phyloP scores from a whole-genome alignment of 352 stramenopile species.

The Globisporangium abappressorium region DNA sequence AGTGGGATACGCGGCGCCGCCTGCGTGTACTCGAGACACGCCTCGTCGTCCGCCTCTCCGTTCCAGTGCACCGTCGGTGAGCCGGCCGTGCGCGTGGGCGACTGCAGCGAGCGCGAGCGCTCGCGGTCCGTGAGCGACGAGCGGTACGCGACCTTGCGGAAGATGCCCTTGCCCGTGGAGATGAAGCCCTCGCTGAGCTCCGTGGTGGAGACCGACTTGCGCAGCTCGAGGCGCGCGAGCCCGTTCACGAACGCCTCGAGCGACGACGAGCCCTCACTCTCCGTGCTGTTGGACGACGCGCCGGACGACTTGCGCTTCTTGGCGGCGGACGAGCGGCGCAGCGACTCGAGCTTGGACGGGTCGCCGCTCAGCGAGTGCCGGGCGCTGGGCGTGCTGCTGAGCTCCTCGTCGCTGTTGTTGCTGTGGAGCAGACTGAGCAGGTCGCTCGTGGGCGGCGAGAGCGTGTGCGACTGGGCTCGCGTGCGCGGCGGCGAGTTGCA shows the following conservation, averaged over 20 bases:
- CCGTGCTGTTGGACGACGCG: constrained; percentile 38
- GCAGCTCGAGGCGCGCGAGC: constrained; percentile 44
- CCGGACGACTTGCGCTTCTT: constrained; percentile 57
- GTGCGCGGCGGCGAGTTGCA: constrained; percentile 12
- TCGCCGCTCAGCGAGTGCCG: background rate
- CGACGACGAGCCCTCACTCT: constrained; percentile 42
- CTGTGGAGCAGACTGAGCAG: background rate
- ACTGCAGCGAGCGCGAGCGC: constrained; percentile 33
- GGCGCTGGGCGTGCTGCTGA: constrained; percentile 1
- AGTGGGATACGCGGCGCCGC: constrained; percentile 65
- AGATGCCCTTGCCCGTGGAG: constrained; percentile 85
- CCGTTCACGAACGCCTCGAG: constrained; percentile 37
- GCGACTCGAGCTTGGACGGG: constrained; percentile 14
- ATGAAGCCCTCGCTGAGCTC: constrained; percentile 81
- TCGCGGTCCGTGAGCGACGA: constrained; percentile 36
- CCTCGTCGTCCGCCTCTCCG: constrained; percentile 37
- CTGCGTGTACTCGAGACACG: constrained; percentile 73
- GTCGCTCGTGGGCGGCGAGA: constrained; percentile 1
- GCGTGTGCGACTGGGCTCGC: constrained; percentile 16
- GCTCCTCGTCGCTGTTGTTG: constrained; percentile 10
- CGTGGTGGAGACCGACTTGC: constrained; percentile 42
- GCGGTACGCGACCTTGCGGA: constrained; percentile 75
- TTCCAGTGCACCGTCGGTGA: constrained; percentile 30
- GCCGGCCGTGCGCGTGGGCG: constrained; percentile 26
- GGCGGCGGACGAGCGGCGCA: constrained; percentile 7